Base-by-base conservation (phyloP, 2,329 filamentous ascomycete genomes). In the Mycogone perniciosa region DNA sequence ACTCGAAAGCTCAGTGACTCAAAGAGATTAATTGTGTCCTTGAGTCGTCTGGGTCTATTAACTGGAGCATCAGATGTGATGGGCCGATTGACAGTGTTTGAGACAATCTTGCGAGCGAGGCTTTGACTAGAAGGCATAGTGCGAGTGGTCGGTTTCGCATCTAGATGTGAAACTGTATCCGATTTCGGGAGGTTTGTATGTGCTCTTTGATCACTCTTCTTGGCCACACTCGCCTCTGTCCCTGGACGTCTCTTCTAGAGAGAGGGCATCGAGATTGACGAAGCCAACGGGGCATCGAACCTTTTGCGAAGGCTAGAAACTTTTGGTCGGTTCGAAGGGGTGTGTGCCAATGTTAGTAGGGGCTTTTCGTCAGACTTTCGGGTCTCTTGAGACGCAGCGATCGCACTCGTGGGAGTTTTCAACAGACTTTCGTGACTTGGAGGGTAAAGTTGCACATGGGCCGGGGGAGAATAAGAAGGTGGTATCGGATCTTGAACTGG, bases 1-100 rank as follows among this genome's bases (percentile, higher is more conserved):
- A 7, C 26, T 35, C 51, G 52, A 6, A 31, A 51, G 26, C 55
- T 57, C 34, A 67, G 47, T 11, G 59, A 60, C 40, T 67, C 64
- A 44, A 65, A 67, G 7, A 66, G 51, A 4, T 57, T 55, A 26
- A 67, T 66, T 37, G 57, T 64, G n/a, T 66, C 58, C 42, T 57
- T 61, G 4, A 56, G 52, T 8, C 10, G 45, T 27, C 45, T 9
- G 9, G 37, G n/a, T 20, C 46, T 11, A 10, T 7, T 13, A 2
- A 11, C 26, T 2, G 37, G 7, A 30, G 37, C 6, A 6, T 3
- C 13, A 5, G 31, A 20, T 7, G 20, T 30, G 10, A n/a, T 20
- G 20, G 40, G 41, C 27, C 34, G 45, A 5, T 30, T 7, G 26
- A 37, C 40, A 48, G 38, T 30, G n/a, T 34, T 13, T 33, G 8